Evolutionary conservation across 2,329 filamentous ascomycete species (phyloP), one percentile per base, ranked within the genome.

Genomic region (Monosporascus sp.): DNA sequence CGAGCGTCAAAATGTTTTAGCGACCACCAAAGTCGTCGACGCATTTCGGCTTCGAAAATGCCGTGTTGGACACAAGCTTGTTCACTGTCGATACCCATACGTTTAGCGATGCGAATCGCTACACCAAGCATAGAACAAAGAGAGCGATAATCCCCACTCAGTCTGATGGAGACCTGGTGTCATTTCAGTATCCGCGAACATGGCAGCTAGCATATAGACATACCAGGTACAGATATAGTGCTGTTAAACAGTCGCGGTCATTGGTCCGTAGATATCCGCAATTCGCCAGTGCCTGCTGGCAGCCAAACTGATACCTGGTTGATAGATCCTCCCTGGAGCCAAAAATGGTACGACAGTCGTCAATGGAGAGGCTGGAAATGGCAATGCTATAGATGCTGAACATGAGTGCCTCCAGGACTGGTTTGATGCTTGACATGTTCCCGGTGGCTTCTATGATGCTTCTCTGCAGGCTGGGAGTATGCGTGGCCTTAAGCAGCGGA

Each of bases 21-120:
- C 0, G 79, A 72, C 83, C 82, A 86, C 82, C 82, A 86, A 0
- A 86, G 72, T 37, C 83, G 70, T 31, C 83, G 77, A 14, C 82
- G 77, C 71, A 85, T 75, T 65, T 87, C 83, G 2, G 75, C 77
- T 59, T 86, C 82, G 14, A 79, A 75, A 7, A 60, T 50, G 4
- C 55, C 56, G 20, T 51, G 63, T 22, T 56, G 62, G 2, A 62
- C 47, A 16, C 64, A 57, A 0, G 55, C 57, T 0, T 71, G 59
- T 61, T 86, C 82, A 50, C 61, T 72, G 48, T 84, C 74, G 5
- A 85, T 69, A 1, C 80, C 78, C 67, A 86, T 77, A 7, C 78
- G 73, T 53, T 79, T 72, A 1, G 79, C 82, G n/a, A 81, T 79
- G 22, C 81, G 81, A 16, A 84, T 69, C 0, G 78, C 78, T 17